Evolutionary conservation across 768 basidiomycete genomes (phyloP).

Genomic region (Ramaria sp.): DNA sequence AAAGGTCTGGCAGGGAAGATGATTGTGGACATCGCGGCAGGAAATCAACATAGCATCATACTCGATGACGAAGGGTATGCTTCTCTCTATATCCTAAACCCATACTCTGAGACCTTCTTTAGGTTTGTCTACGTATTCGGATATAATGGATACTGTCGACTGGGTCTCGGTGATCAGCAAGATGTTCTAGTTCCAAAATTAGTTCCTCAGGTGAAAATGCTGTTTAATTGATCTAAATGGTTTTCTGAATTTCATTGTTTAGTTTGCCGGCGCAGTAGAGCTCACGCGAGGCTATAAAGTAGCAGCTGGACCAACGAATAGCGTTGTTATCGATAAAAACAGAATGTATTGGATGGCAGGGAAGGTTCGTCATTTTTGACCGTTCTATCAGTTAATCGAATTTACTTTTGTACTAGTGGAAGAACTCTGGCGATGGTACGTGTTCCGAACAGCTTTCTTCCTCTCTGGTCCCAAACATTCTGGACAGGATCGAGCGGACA

Average conservation of each 20-base stretch:
- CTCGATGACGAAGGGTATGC: slow-evolving; percentile 64
- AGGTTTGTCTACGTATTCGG: slow-evolving; percentile 82
- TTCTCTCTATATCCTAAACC: neutral
- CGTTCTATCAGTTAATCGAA: neutral
- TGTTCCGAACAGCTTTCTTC: neutral
- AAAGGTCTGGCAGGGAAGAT: slow-evolving; percentile 67
- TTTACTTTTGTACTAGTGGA: slow-evolving; percentile 52
- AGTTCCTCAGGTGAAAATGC: slow-evolving; percentile 56
- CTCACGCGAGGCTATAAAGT: slow-evolving; percentile 51
- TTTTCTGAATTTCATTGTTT: neutral
- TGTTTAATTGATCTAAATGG: neutral
- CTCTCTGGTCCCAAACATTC: slow-evolving; percentile 7
- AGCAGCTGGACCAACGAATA: slow-evolving; percentile 72
- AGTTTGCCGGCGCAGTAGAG: slow-evolving; percentile 70
- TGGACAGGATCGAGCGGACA: slow-evolving; percentile 74
- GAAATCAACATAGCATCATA: slow-evolving; percentile 80
- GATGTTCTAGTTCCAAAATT: slow-evolving; percentile 71
- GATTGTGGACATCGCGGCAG: slow-evolving; percentile 74
- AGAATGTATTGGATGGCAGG: slow-evolving; percentile 85
- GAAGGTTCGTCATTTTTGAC: slow-evolving; percentile 36
- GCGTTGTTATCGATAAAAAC: slow-evolving; percentile 75
- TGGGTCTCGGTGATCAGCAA: slow-evolving; percentile 80
- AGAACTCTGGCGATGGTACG: slow-evolving; percentile 84
- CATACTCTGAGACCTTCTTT: slow-evolving; percentile 1
- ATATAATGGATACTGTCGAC: slow-evolving; percentile 83